phyloP scores from a whole-genome alignment of 164 flowering plant species.

The Hamamelis virginiana region DNA sequence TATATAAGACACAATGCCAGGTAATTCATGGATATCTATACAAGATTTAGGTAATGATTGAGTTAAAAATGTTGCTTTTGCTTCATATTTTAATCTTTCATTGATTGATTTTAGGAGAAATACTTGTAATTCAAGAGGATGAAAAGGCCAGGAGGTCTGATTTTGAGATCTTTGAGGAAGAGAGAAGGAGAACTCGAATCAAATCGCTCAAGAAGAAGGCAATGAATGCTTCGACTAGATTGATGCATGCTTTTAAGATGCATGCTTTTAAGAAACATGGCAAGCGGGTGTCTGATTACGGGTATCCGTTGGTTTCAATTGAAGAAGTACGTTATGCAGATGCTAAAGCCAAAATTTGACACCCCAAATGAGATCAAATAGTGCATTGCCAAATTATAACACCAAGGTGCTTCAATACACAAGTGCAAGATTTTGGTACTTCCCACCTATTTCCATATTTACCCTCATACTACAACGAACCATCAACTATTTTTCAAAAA shows the following conservation, averaged over 20 bases:
- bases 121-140: slow-evolving; percentile 32
- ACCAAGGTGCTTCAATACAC: too few relatives aligned
- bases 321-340: slow-evolving; percentile 71
- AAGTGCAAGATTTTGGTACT: too few relatives aligned
- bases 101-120: slow-evolving; percentile 27
- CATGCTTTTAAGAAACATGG: slow-evolving; percentile 53
- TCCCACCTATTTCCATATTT: too few relatives aligned
- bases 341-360: too few relatives aligned
- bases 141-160: slow-evolving; percentile 40
- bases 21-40: slow-evolving; percentile 9
- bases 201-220: slow-evolving; percentile 72
- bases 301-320: slow-evolving; percentile 41
- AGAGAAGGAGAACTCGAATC: slow-evolving; percentile 42
- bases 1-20: slow-evolving; percentile 27
- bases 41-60: neutral
- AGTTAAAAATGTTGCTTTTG: neutral
- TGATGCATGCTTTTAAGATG: slow-evolving; percentile 44
- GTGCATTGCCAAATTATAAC: too few relatives aligned
- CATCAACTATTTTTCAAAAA: too few relatives aligned
- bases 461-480: too few relatives aligned
- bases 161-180: slow-evolving; percentile 56
- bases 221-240: slow-evolving; percentile 55
- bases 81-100: neutral
- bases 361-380: too few relatives aligned
- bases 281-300: slow-evolving; percentile 49